phyloP scores from a whole-genome alignment of 2,329 filamentous ascomycete genomes.

The Beauveria asiatica region DNA sequence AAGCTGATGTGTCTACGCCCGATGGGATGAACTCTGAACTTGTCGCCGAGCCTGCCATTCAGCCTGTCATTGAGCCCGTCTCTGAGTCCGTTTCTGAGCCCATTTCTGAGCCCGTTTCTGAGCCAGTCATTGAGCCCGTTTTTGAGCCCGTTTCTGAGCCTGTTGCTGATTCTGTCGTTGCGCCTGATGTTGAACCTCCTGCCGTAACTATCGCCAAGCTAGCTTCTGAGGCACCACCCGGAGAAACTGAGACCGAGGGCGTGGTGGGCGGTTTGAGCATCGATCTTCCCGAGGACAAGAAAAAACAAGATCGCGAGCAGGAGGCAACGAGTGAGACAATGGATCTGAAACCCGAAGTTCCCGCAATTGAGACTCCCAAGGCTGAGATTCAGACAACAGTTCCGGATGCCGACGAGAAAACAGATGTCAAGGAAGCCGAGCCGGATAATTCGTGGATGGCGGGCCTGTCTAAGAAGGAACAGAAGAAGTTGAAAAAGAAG shows the following conservation, averaged over 20 bases:
- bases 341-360: neutral
- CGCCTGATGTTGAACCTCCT: neutral
- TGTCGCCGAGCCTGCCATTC: neutral
- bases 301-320: slow-evolving; percentile 22
- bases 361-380: neutral
- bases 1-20: neutral
- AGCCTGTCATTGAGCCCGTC: too few relatives aligned
- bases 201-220: neutral
- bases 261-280: neutral
- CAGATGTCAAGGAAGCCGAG: neutral
- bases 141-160: neutral
- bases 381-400: neutral
- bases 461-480: slow-evolving; percentile 19
- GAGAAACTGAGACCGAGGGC: neutral
- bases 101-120: too few relatives aligned
- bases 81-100: neutral
- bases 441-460: neutral
- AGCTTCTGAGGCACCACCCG: neutral
- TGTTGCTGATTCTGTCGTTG: too few relatives aligned
- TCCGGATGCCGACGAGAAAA: neutral
- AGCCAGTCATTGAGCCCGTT: too few relatives aligned
- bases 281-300: slow-evolving; percentile 19
- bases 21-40: neutral
- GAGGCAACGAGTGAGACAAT: slow-evolving; percentile 13
- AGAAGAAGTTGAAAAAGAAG: slow-evolving; percentile 21